phyloP scores from a whole-genome alignment of 2,329 filamentous ascomycete genomes.

The Botrytis squamosa region DNA sequence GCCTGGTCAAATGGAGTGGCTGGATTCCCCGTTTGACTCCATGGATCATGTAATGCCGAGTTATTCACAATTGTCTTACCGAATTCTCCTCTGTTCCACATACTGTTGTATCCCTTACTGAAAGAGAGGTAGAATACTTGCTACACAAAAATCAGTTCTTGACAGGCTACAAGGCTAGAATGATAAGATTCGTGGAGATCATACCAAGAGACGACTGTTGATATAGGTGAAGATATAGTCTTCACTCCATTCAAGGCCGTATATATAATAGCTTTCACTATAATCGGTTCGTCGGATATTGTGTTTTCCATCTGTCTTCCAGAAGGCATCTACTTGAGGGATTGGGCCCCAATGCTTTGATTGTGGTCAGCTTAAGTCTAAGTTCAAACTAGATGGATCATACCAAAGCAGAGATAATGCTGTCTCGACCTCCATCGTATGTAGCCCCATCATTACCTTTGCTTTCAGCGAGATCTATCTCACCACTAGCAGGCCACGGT shows the following conservation, averaged over 20 bases:
- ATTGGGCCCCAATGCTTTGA: constrained; percentile 46
- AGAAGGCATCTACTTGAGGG: constrained; percentile 34
- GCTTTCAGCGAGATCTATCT: constrained; percentile 54
- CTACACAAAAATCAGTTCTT: constrained; percentile 37
- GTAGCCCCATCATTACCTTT: constrained; percentile 48
- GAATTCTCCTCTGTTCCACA: constrained; percentile 46
- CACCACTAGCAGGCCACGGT: constrained; percentile 51
- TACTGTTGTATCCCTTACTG: constrained; percentile 19
- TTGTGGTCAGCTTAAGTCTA: background rate
- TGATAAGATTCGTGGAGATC: constrained; percentile 28
- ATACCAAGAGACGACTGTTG: constrained; percentile 42
- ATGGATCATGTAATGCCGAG: constrained; percentile 46
- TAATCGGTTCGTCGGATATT: constrained; percentile 43
- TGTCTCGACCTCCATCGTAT: constrained; percentile 44
- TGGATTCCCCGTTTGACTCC: constrained; percentile 39
- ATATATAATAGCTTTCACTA: constrained; percentile 49
- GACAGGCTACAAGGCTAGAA: background rate
- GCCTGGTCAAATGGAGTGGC: constrained; percentile 53
- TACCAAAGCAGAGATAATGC: constrained; percentile 47
- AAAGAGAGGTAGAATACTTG: constrained; percentile 42
- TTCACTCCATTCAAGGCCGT: constrained; percentile 52
- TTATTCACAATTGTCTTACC: constrained; percentile 43
- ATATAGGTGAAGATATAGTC: constrained; percentile 55
- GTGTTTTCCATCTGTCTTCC: constrained; percentile 25
- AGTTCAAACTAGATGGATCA: constrained; percentile 25